A percentile compares a stretch with the other conserved stretches of the same genome.
phyloP scores from a whole-genome alignment of 73 alveolate genomes.

The Breviolum minutum region DNA sequence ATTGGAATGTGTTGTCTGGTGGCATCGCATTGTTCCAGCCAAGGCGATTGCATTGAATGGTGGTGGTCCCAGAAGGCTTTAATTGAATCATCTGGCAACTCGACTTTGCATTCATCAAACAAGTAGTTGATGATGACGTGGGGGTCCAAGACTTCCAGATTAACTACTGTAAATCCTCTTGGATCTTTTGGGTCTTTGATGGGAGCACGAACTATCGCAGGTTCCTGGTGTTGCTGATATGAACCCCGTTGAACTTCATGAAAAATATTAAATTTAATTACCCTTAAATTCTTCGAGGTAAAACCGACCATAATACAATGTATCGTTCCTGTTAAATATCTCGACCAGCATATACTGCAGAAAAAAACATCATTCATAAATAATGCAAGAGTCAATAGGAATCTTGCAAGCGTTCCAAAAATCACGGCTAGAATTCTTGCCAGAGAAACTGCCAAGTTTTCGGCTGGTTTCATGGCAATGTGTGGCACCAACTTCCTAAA shows the following conservation, averaged over 20 bases:
- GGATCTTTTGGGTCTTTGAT: conserved; percentile 6
- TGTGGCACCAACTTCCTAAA: not conserved
- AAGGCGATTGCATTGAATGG: not conserved
- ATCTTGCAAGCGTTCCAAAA: not conserved
- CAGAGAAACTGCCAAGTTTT: not conserved
- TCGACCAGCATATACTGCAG: not conserved
- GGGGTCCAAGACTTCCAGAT: conserved; percentile 14
- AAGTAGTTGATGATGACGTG: not conserved
- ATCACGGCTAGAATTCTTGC: not conserved
- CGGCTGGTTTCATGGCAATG: not conserved
- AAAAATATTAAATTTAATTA: too few species aligned
- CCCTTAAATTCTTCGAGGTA: too few species aligned
- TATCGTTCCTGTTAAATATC: not conserved
- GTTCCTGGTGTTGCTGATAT: not conserved
- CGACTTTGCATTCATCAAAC: not conserved
- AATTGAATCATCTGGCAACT: not conserved
- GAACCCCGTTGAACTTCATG: too few species aligned
- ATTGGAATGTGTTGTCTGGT: not conserved
- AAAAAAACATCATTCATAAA: not conserved
- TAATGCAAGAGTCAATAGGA: not conserved
- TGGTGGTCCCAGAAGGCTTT: not conserved
- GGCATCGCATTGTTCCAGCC: conserved; percentile 1
- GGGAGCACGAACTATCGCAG: not conserved
- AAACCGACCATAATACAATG: not conserved
- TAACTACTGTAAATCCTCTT: not conserved